Evolutionary conservation across 768 basidiomycete species (phyloP), one percentile per base, ranked within the genome.

Genomic region (Lactifluus hygrophoroides): DNA sequence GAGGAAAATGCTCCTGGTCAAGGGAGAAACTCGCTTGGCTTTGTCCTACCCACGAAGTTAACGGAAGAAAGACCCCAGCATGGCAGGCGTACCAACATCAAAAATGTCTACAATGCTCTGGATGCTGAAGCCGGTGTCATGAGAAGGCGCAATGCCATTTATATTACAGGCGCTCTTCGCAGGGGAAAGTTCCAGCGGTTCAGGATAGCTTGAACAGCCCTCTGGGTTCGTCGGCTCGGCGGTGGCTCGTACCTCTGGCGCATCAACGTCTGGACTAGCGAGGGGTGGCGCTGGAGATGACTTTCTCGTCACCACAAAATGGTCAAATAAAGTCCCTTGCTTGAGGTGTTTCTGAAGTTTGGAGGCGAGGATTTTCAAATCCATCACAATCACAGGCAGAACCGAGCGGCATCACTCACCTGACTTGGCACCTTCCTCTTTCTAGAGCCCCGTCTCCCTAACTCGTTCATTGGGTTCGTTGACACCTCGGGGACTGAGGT

Each of bases 301-400:
- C 17, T 45, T 34, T 46, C 49, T 55, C 16, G 30, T 51, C 28
- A 46, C 49, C 19, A 56, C 21, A 23, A 54, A 55, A 14, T 64
- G 43, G 56, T 57, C 57, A 43, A 59, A 63, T 51, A 66, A 64
- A 62, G 70, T 69, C 58, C 64, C 65, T 69, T 69, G 67, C 64
- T 65, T 56, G 37, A 51, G 19, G 10, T 55, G 62, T 47, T 25
- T 56, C 58, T 54, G 49, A n/a, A 30, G 21, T 42, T 14, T 43
- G 10, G 10, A 14, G 11, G 14, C 11, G 17, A 1, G 35, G 17
- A 50, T 37, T 10, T 30, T 51, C n/a, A 27, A 38, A 21, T 21
- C 14, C 21, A 42, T 43, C 49, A 51, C 16, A 21, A 6, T 28
- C 11, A 11, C 5, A 40, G 7, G 16, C 17, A 19, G 8, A 25